Conservation (phyloP, 2,329 filamentous ascomycete species). For the Calcarisporium arbuscula region DNA sequence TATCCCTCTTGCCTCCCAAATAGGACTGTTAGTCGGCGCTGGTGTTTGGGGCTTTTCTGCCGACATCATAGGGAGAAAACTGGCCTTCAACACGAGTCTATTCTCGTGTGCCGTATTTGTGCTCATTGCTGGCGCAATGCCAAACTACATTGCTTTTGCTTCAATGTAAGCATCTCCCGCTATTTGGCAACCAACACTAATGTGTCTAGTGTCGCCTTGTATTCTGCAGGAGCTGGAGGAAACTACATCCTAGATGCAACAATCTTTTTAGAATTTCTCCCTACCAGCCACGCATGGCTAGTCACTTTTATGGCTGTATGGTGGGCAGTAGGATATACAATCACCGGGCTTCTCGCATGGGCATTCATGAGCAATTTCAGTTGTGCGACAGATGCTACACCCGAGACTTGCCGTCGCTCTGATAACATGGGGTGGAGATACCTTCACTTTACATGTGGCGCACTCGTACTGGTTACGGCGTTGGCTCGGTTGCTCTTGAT, state of each 20-base stretch:
- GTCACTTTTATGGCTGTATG: slow-evolving; percentile 10
- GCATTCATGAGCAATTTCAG: slow-evolving; percentile 10
- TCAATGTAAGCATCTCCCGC: slow-evolving; percentile 5
- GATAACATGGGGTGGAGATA: slow-evolving; percentile 12
- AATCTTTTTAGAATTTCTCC: slow-evolving; percentile 9
- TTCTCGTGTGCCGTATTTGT: slow-evolving; percentile 9
- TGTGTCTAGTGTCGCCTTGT: slow-evolving; percentile 7
- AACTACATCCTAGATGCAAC: slow-evolving; percentile 11
- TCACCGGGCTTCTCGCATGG: slow-evolving; percentile 9
- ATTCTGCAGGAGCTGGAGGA: slow-evolving; percentile 9
- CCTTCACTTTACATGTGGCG: slow-evolving; percentile 7
- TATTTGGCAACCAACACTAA: neutral
- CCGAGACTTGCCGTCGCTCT: slow-evolving; percentile 2
- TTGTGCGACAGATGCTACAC: slow-evolving; percentile 7
- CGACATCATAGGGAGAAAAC: slow-evolving; percentile 10
- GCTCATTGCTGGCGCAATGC: slow-evolving; percentile 8
- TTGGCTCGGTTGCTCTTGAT: slow-evolving; percentile 6
- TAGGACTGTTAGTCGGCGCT: slow-evolving; percentile 9
- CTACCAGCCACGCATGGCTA: slow-evolving; percentile 7
- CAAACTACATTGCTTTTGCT: slow-evolving; percentile 8
- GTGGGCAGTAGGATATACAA: slow-evolving; percentile 9
- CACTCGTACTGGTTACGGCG: slow-evolving; percentile 6
- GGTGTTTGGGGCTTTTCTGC: slow-evolving; percentile 10
- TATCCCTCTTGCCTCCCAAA: slow-evolving; percentile 7
- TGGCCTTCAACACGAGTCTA: slow-evolving; percentile 10